phyloP scores from a whole-genome alignment of 2,329 filamentous ascomycete genomes.

The Periconia sp. region DNA sequence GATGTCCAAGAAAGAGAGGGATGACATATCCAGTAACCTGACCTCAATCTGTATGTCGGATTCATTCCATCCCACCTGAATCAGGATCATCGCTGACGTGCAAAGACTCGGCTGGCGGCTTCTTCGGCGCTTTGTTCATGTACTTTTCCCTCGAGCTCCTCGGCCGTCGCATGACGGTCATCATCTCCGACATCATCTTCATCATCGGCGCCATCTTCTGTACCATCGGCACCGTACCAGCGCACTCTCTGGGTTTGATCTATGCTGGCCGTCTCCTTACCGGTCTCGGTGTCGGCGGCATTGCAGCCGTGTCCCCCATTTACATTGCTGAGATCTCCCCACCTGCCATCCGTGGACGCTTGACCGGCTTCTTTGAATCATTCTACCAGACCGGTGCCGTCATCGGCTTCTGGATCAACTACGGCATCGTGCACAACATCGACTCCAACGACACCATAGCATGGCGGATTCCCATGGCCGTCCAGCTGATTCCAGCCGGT shows the following conservation, averaged over 20 bases:
- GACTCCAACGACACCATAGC: slow-evolving; percentile 55
- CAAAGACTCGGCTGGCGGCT: slow-evolving; percentile 55
- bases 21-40: slow-evolving; percentile 55
- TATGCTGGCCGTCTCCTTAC: slow-evolving; percentile 51
- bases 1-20: slow-evolving; percentile 44
- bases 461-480: slow-evolving; percentile 67
- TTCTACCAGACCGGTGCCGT: slow-evolving; percentile 68
- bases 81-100: not conserved
- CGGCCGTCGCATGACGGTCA: slow-evolving; percentile 59
- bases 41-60: slow-evolving; percentile 49
- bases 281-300: slow-evolving; percentile 46
- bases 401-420: slow-evolving; percentile 51
- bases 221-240: slow-evolving; percentile 34
- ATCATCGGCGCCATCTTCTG: slow-evolving; percentile 48
- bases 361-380: slow-evolving; percentile 71
- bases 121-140: slow-evolving; percentile 60
- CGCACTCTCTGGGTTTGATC: slow-evolving; percentile 44
- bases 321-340: slow-evolving; percentile 56
- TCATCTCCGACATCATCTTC: slow-evolving; percentile 55
- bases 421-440: slow-evolving; percentile 49
- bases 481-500: slow-evolving; percentile 52
- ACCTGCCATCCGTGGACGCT: slow-evolving; percentile 66
- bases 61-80: not conserved
- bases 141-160: slow-evolving; percentile 52
- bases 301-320: slow-evolving; percentile 45